These are phyloP conservation scores for Clitopilus hobsonii DNA, from an alignment of 768 basidiomycete species.

Conservation along the genomic window DNA sequence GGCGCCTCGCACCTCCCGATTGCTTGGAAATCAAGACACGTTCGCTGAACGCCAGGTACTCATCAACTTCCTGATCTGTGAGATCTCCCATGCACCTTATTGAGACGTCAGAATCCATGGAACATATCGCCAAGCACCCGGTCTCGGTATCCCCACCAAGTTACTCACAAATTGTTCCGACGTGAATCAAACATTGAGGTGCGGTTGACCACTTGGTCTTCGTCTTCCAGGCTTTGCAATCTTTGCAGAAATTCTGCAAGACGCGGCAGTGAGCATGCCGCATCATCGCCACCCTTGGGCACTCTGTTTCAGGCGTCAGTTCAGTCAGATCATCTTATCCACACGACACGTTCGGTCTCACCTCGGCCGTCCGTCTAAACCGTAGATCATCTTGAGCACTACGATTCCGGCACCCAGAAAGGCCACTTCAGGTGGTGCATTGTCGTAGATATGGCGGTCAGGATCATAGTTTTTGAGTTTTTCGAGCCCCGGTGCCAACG, in stretches of 20 bases:
- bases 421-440: constrained; percentile 63
- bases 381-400: constrained; percentile 82
- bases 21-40: constrained; percentile 36
- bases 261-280: constrained; percentile 54
- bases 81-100: constrained; percentile 56
- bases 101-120: not conserved
- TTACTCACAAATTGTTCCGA: constrained; percentile 38
- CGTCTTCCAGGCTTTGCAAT: constrained; percentile 32
- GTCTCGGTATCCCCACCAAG: not conserved
- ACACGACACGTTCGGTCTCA: constrained; percentile 19
- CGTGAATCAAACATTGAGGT: constrained; percentile 37
- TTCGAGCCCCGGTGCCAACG: constrained; percentile 39
- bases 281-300: constrained; percentile 45
- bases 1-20: constrained; percentile 15
- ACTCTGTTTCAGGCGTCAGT: constrained; percentile 28
- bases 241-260: constrained; percentile 41
- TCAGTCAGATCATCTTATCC: constrained; percentile 2
- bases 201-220: constrained; percentile 22
- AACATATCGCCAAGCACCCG: constrained; percentile 5
- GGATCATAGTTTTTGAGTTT: constrained; percentile 33
- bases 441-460: constrained; percentile 52
- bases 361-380: constrained; percentile 68
- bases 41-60: constrained; percentile 65
- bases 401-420: constrained; percentile 58
- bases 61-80: constrained; percentile 48